Conservation (phyloP, 1,284 basidiomycete genomes). For the Puccinia novopanici region DNA sequence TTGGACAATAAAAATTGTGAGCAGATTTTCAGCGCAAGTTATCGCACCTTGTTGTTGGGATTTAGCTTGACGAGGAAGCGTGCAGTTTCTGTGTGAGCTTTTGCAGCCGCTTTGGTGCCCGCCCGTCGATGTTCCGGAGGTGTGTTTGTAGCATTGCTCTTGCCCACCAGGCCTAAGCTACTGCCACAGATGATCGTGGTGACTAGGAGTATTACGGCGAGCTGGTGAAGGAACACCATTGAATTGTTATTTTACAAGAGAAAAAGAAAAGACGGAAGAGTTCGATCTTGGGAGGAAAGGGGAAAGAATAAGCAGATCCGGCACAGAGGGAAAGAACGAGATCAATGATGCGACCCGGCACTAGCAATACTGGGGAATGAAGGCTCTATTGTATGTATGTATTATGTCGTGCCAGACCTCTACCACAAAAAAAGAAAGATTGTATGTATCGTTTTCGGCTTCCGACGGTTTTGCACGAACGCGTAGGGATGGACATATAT, state of each 20-base stretch:
- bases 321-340: too few species aligned
- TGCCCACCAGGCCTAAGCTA: not conserved
- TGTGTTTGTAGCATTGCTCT: not conserved
- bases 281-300: not conserved
- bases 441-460: not conserved
- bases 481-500: not conserved
- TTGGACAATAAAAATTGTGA: not conserved
- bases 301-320: not conserved
- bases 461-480: not conserved
- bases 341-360: too few species aligned
- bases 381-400: too few species aligned
- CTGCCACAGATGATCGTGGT: not conserved
- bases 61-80: not conserved
- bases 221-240: conserved; percentile 17
- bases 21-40: not conserved
- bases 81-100: not conserved
- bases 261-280: not conserved
- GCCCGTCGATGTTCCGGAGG: not conserved
- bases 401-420: too few species aligned
- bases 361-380: too few species aligned
- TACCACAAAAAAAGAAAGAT: too few species aligned
- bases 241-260: not conserved
- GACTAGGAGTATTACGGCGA: not conserved
- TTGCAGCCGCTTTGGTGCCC: too few species aligned
- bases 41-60: not conserved